These are phyloP conservation scores for Plantago ovata DNA, from an alignment of 257 asterid species.

Conservation along the genomic window DNA sequence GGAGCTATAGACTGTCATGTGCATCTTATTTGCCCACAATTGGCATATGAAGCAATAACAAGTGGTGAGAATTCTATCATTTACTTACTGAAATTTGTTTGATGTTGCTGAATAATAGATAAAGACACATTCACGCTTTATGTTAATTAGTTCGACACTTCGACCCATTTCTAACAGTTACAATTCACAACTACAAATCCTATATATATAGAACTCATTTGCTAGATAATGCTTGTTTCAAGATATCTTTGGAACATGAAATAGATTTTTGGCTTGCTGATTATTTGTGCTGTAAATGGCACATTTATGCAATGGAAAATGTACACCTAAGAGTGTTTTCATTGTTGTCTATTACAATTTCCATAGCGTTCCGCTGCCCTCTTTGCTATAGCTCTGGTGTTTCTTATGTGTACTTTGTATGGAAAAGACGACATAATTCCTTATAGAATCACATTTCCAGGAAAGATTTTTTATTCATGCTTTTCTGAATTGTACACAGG, in stretches of 20 bases:
- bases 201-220: too few species aligned
- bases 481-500: conserved; percentile 36
- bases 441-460: background rate
- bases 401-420: background rate
- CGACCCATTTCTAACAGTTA: too few species aligned
- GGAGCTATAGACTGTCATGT: conserved; percentile 98
- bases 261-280: too few species aligned
- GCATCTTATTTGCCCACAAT: conserved; percentile 95
- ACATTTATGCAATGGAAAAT: too few species aligned
- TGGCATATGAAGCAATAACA: conserved; percentile 84
- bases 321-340: too few species aligned
- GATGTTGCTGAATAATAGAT: background rate
- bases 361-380: background rate
- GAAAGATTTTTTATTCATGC: background rate
- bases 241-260: too few species aligned
- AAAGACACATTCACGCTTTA: background rate
- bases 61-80: conserved; percentile 61
- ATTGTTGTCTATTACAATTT: background rate
- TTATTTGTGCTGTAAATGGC: too few species aligned
- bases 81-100: conserved; percentile 11
- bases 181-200: too few species aligned
- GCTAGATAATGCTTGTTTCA: too few species aligned
- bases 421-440: conserved; percentile 6
- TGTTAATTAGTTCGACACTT: background rate
- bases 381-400: background rate